Percentiles rank a stretch among this genome's conserved stretches.
These are phyloP conservation scores for Priceomyces castillae DNA, from an alignment of 805 yeast species.

Conservation along the genomic window DNA sequence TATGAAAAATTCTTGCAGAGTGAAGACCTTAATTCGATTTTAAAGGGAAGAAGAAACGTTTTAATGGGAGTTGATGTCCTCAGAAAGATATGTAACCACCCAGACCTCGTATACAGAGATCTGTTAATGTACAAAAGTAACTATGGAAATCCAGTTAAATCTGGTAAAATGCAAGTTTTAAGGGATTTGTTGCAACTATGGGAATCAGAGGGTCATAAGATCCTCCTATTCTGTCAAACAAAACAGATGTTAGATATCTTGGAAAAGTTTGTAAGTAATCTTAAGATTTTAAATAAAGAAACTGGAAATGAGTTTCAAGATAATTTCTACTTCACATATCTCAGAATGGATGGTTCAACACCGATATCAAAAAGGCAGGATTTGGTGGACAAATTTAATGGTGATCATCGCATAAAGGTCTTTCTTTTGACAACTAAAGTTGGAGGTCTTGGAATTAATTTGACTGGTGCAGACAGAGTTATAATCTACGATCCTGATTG, in stretches of 20 bases:
- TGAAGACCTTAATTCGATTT: slow-evolving; percentile 68
- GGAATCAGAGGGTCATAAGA: slow-evolving; percentile 73
- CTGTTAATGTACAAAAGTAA: slow-evolving; percentile 29
- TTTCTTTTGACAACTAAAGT: slow-evolving; percentile 90
- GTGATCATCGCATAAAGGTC: slow-evolving; percentile 52
- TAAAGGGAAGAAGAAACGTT: slow-evolving; percentile 75
- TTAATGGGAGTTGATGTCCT: slow-evolving; percentile 86
- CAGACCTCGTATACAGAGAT: slow-evolving; percentile 67
- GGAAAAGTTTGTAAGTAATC: slow-evolving; percentile 56
- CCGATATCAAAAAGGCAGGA: slow-evolving; percentile 72
- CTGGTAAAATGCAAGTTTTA: slow-evolving; percentile 92
- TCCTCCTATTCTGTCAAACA: slow-evolving; percentile 87
- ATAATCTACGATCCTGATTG: slow-evolving; percentile 96
- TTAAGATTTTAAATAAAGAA: slow-evolving; percentile 25
- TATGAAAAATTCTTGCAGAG: slow-evolving; percentile 75
- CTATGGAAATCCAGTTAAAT: slow-evolving; percentile 58
- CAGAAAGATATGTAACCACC: slow-evolving; percentile 94
- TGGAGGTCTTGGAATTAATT: slow-evolving; percentile 91
- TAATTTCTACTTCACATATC: slow-evolving; percentile 39
- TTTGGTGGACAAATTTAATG: slow-evolving; percentile 79
- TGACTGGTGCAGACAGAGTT: slow-evolving; percentile 93
- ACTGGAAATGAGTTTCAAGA: slow-evolving; percentile 7
- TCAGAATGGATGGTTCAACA: slow-evolving; percentile 95
- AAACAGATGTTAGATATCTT: slow-evolving; percentile 90
- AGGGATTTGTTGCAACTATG: slow-evolving; percentile 71